Evolutionary conservation across 2,329 filamentous ascomycete genomes (phyloP), one percentile per base, ranked within the genome.

Genomic region (Drechslerella dactyloides): DNA sequence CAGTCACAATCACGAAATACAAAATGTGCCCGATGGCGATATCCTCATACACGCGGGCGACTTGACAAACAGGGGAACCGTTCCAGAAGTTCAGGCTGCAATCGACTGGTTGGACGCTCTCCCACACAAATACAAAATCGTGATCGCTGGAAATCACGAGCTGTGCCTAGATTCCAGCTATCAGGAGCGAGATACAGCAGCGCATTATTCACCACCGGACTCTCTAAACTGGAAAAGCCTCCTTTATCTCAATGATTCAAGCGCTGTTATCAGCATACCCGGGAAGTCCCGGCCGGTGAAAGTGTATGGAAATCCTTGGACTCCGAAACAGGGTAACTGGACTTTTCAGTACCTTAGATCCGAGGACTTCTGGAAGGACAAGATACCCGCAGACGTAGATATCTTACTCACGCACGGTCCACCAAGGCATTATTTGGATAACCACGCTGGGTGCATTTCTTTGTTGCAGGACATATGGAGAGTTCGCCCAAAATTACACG

Each of bases 11-110:
- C 83, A 84, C 46, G 83, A 83, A 8, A 81, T 86, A 6, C 76
- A 79, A 17, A 76, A 82, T n/a, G 83, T 96, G 0, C 91, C 92
- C 0, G 80, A 84, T 8, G 93, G 92, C 63, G 92, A 97, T 79
- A 83, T 97, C 21, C 85, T 97, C 54, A 89, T 97, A 76, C 93
- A 97, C 78, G 90, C 91, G 1, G 93, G 93, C 40, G 93, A 97
- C 80, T 83, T 96, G 76, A 89, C 88, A 60, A 87, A 91, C 75
- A 82, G 82, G 21, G 93, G 93, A 42, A 89, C 86, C 7, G 84
- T 86, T 0, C 82, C 82, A 11, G 89, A 91, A 73, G 87, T 97
- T 63, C 91, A 96, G 81, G 82, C 81, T n/a, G 89, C 94, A 76
- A 83, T 97, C 48, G 86, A 96, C 81, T 97, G 91, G 91, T 83